These are phyloP conservation scores for Fusarium lateritium DNA, from an alignment of 2,329 filamentous ascomycete species.

Conservation along the genomic window DNA sequence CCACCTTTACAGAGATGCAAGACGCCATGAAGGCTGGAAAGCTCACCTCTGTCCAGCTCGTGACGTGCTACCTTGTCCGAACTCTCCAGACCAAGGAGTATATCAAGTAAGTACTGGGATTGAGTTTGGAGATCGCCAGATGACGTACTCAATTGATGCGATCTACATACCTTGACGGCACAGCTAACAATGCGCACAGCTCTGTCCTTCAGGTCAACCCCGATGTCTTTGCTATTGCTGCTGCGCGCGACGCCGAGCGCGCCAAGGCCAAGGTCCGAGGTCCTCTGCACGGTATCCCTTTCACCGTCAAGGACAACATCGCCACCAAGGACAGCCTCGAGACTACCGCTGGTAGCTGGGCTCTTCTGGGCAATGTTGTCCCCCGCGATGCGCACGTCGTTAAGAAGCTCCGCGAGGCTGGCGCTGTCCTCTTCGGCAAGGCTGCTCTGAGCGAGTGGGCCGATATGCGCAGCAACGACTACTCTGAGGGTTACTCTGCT, in stretches of 20 bases:
- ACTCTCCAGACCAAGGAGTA: conserved; percentile 75
- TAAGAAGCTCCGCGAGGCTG: conserved; percentile 71
- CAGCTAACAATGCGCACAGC: conserved; percentile 50
- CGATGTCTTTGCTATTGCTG: conserved; percentile 74
- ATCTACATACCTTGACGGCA: background rate
- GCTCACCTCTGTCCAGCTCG: conserved; percentile 71
- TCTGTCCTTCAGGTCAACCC: conserved; percentile 78
- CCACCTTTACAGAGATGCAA: conserved; percentile 78
- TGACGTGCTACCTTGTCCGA: conserved; percentile 74
- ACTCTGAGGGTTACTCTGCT: conserved; percentile 77
- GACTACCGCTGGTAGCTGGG: conserved; percentile 80
- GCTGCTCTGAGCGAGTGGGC: conserved; percentile 82
- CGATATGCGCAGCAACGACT: conserved; percentile 76
- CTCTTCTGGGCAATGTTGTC: conserved; percentile 74
- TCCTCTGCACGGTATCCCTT: conserved; percentile 81
- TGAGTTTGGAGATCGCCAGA: background rate
- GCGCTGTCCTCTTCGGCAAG: conserved; percentile 80
- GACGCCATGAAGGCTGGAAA: conserved; percentile 66
- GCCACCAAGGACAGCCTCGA: conserved; percentile 84
- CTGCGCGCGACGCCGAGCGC: conserved; percentile 72
- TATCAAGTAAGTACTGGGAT: conserved; percentile 65
- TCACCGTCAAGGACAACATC: conserved; percentile 77
- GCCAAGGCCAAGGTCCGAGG: conserved; percentile 69
- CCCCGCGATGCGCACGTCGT: conserved; percentile 79
- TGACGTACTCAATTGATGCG: background rate